Evolutionary conservation across 805 yeast genomes (phyloP).

Genomic region (Diddensiella transvaalensis): DNA sequence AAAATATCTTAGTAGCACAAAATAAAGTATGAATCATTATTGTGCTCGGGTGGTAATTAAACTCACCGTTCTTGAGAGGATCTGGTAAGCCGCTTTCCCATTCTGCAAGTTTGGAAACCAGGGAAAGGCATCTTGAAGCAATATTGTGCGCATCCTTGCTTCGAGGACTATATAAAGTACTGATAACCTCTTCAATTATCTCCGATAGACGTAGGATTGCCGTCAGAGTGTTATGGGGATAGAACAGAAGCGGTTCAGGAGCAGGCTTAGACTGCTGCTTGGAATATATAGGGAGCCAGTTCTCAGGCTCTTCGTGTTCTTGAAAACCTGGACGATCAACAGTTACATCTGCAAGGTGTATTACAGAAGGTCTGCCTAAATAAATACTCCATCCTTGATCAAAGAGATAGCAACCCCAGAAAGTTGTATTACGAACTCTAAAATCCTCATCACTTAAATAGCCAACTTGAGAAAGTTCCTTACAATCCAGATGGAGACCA

Average conservation of each 20-base stretch:
- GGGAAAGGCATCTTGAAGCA: slow-evolving; percentile 3
- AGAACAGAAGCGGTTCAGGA: slow-evolving; percentile 9
- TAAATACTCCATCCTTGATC: slow-evolving; percentile 24
- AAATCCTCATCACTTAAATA: slow-evolving; percentile 17
- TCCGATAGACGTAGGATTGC: slow-evolving; percentile 19
- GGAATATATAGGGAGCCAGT: slow-evolving; percentile 19
- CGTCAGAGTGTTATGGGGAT: slow-evolving; percentile 19
- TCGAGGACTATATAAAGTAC: slow-evolving; percentile 14
- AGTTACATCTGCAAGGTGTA: slow-evolving; percentile 18
- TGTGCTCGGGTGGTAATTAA: slow-evolving; percentile 14
- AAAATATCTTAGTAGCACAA: slow-evolving; percentile 18
- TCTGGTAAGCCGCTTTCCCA: slow-evolving; percentile 17
- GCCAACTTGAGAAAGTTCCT: slow-evolving; percentile 15
- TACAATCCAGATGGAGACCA: slow-evolving; percentile 21
- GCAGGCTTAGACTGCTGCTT: not conserved
- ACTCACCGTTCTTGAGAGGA: slow-evolving; percentile 8
- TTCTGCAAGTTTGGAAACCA: slow-evolving; percentile 11
- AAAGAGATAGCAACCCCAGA: slow-evolving; percentile 24
- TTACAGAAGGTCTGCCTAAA: slow-evolving; percentile 20
- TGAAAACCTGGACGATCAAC: slow-evolving; percentile 12
- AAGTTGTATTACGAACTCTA: slow-evolving; percentile 18
- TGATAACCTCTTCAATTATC: slow-evolving; percentile 17
- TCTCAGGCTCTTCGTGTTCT: slow-evolving; percentile 16
- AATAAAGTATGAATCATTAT: slow-evolving; percentile 17
- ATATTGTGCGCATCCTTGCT: slow-evolving; percentile 9